Conservation (phyloP, 176 grass and related monocot genomes). For the Olyra latifolia region DNA sequence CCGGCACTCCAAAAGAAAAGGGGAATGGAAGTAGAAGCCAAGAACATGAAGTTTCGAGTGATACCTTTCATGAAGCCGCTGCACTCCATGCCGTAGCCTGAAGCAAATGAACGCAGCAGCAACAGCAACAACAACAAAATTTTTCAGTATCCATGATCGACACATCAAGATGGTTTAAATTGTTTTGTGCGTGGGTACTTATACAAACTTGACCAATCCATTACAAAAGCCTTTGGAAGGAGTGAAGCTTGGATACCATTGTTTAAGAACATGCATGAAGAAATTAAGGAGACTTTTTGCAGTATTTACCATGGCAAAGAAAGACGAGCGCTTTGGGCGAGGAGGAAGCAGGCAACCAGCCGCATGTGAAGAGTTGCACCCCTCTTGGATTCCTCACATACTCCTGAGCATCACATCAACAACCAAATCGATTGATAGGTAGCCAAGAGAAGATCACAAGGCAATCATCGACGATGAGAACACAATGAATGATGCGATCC, state of each 20-base stretch:
- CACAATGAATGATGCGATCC: not conserved
- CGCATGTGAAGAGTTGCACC: slow-evolving; percentile 78
- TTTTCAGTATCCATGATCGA: not conserved
- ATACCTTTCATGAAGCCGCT: slow-evolving; percentile 90
- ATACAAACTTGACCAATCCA: not conserved
- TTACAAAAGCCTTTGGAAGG: not conserved
- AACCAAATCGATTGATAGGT: not conserved
- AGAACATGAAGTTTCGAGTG: not conserved
- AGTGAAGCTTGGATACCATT: not conserved
- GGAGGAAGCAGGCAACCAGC: slow-evolving; percentile 67
- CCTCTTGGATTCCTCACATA: slow-evolving; percentile 76
- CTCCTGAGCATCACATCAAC: slow-evolving; percentile 40
- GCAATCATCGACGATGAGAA: not conserved
- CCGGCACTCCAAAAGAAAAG: not conserved
- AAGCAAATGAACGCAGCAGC: slow-evolving; percentile 7
- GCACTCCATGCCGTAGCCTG: slow-evolving; percentile 96
- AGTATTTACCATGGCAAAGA: slow-evolving; percentile 74
- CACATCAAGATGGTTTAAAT: not conserved
- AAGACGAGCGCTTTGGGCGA: slow-evolving; percentile 88
- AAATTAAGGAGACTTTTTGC: not conserved
- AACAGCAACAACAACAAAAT: slow-evolving; percentile 7
- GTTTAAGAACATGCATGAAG: not conserved
- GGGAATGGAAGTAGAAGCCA: not conserved
- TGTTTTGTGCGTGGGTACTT: not conserved
- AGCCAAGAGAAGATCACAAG: not conserved